phyloP scores from a whole-genome alignment of 345 rosid genomes.

The Ceriops decandra region DNA sequence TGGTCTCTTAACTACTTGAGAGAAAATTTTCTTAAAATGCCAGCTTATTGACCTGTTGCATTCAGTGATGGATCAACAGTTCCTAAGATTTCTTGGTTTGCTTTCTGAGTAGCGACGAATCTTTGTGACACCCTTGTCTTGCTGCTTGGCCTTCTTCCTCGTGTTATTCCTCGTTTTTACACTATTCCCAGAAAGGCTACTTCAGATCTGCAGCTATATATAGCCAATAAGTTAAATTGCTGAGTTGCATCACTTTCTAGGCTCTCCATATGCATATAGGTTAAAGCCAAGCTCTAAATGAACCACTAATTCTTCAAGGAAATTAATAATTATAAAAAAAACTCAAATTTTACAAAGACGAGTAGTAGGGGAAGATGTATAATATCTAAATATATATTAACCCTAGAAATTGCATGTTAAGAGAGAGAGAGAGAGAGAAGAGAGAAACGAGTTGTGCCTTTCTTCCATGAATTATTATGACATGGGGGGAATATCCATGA shows the following conservation, averaged over 20 bases:
- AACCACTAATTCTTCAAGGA: neutral
- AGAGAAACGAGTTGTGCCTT: neutral
- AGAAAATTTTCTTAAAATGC: neutral
- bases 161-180: neutral
- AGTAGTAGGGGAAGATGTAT: neutral
- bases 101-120: slow-evolving; percentile 5
- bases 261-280: neutral
- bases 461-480: too few relatives aligned
- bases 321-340: too few relatives aligned
- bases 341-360: neutral
- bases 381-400: neutral
- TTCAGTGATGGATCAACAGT: slow-evolving; percentile 8
- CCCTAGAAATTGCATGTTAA: neutral
- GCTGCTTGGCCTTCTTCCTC: slow-evolving; percentile 15
- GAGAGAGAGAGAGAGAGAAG: neutral
- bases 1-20: neutral
- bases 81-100: slow-evolving; percentile 9
- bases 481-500: slow-evolving; percentile 3
- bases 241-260: slow-evolving; percentile 3
- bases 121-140: slow-evolving; percentile 2
- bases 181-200: slow-evolving; percentile 3
- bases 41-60: neutral
- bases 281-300: neutral
- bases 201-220: slow-evolving; percentile 11
- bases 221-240: neutral